These are phyloP conservation scores for Apiosordaria backusii DNA, from an alignment of 495 filamentous ascomycete species.

Conservation along the genomic window DNA sequence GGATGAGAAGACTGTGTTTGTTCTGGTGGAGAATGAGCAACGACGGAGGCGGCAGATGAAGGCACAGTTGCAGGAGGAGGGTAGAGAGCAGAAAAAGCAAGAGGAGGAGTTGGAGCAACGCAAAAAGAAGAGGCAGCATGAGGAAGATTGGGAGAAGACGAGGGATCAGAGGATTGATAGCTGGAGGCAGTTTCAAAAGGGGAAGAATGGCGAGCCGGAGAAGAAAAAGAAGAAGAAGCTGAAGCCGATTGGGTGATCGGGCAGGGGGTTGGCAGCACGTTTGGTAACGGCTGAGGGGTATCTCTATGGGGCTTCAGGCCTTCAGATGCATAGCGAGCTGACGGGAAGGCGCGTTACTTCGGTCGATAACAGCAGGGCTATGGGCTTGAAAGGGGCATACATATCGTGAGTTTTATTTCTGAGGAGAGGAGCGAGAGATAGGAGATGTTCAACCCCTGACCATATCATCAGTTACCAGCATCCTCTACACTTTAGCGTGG, in stretches of 20 bases:
- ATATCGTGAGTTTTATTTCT: not conserved
- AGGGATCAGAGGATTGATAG: slow-evolving; percentile 87
- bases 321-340: not conserved
- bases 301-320: not conserved
- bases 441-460: not conserved
- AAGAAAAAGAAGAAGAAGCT: slow-evolving; percentile 96
- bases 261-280: not conserved
- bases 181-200: slow-evolving; percentile 91
- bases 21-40: slow-evolving; percentile 90
- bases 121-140: slow-evolving; percentile 90
- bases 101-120: slow-evolving; percentile 84
- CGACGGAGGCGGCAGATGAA: slow-evolving; percentile 80
- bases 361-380: not conserved
- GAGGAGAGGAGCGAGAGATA: not conserved
- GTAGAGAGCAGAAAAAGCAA: slow-evolving; percentile 77
- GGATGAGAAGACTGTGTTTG: slow-evolving; percentile 86
- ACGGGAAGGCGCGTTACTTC: not conserved
- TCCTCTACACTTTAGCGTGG: not conserved
- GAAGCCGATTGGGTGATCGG: slow-evolving; percentile 46
- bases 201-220: slow-evolving; percentile 58
- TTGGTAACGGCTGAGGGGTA: not conserved
- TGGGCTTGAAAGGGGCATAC: not conserved
- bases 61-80: slow-evolving; percentile 95
- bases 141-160: slow-evolving; percentile 89
- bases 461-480: not conserved